Evolutionary conservation across 352 stramenopile genomes (phyloP).

Genomic region (Phytophthora cactorum): DNA sequence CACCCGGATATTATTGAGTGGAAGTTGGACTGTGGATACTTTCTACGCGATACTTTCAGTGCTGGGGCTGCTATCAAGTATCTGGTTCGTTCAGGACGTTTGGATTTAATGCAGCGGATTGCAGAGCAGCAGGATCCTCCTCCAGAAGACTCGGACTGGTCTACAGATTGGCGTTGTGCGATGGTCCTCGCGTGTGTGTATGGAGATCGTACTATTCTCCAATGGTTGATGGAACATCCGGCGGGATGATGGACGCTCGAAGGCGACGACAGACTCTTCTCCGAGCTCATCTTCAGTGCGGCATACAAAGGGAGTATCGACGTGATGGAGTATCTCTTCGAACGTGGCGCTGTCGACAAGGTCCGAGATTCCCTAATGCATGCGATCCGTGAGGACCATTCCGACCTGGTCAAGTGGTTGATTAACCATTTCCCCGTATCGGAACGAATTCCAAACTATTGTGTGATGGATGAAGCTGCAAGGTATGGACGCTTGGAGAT

Average conservation of each 20-base stretch:
- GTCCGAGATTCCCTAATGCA: conserved; percentile 11
- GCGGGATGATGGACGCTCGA: conserved; percentile 14
- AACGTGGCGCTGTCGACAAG: conserved; percentile 16
- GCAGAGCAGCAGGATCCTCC: conserved; percentile 10
- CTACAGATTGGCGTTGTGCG: conserved; percentile 13
- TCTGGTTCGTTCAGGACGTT: conserved; percentile 13
- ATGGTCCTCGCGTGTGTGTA: conserved; percentile 25
- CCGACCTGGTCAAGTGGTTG: conserved; percentile 20
- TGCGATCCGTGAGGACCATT: conserved; percentile 15
- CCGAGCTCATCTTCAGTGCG: conserved; percentile 16
- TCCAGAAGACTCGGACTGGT: conserved; percentile 9
- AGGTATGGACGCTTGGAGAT: conserved; percentile 24
- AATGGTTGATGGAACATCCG: conserved; percentile 30
- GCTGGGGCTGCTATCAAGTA: conserved; percentile 19
- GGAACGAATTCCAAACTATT: conserved; percentile 22
- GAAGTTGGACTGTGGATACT: conserved; percentile 22
- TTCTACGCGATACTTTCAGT: conserved; percentile 9
- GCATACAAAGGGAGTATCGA: conserved; percentile 12
- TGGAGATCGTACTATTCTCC: conserved; percentile 10
- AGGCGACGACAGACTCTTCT: conserved; percentile 18
- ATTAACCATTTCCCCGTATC: conserved; percentile 19
- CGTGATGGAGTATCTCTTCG: conserved; percentile 20
- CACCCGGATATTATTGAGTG: conserved; percentile 23
- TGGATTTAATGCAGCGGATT: conserved; percentile 27
- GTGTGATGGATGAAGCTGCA: conserved; percentile 24